Conservation (phyloP, 2,329 filamentous ascomycete species). For the Aspergillus alliaceus region DNA sequence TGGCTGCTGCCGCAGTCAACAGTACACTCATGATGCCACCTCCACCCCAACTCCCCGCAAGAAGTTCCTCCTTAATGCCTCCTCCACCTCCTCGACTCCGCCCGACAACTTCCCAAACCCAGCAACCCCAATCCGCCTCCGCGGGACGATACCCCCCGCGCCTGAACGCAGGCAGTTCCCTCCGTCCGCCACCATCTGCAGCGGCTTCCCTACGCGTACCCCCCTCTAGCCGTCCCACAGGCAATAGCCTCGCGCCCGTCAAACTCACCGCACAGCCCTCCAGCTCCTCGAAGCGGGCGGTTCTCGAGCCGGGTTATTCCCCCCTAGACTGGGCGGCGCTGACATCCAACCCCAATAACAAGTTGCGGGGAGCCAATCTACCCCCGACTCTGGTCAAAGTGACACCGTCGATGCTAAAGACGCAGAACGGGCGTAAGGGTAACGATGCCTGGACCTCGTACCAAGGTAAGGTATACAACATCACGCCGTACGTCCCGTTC, state of each 20-base stretch:
- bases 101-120: constrained; percentile 22
- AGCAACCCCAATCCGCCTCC: constrained; percentile 11
- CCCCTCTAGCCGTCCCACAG: constrained; percentile 42
- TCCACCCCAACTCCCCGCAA: constrained; percentile 10
- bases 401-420: constrained; percentile 75
- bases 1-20: constrained; percentile 7
- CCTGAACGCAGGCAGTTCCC: constrained; percentile 26
- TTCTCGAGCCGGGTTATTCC: constrained; percentile 85
- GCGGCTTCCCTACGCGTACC: constrained; percentile 45
- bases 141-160: constrained; percentile 28
- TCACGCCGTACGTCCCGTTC: constrained; percentile 83
- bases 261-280: constrained; percentile 43
- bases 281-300: constrained; percentile 44
- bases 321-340: constrained; percentile 94
- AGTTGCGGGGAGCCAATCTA: constrained; percentile 61
- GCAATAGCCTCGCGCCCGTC: constrained; percentile 42
- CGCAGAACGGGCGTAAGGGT: constrained; percentile 78
- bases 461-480: constrained; percentile 89
- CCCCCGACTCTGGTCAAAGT: constrained; percentile 66
- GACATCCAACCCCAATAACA: constrained; percentile 59
- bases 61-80: constrained; percentile 32
- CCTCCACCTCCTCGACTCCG: constrained; percentile 33
- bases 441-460: constrained; percentile 88
- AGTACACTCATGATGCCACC: constrained; percentile 14
- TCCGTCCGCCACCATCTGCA: constrained; percentile 45